phyloP scores from a whole-genome alignment of 371 early-diverging fungal genomes.

The Mucor mucedo region DNA sequence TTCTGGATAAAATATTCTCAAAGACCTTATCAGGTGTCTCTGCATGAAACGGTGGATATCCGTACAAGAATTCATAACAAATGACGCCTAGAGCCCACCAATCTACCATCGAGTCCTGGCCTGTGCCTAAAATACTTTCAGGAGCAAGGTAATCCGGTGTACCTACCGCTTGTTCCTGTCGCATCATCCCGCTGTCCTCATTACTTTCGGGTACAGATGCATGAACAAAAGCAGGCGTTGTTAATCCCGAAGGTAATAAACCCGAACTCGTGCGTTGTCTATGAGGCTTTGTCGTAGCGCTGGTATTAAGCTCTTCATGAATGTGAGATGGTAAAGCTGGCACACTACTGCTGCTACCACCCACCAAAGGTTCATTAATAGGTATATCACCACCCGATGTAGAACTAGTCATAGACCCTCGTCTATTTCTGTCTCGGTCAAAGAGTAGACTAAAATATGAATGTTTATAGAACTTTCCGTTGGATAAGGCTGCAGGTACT shows the following conservation, averaged over 20 bases:
- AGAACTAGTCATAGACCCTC: slow-evolving; percentile 36
- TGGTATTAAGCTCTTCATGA: slow-evolving; percentile 12
- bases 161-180: slow-evolving; percentile 67
- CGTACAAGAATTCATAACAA: slow-evolving; percentile 89
- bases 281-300: not conserved
- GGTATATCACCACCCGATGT: slow-evolving; percentile 13
- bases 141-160: slow-evolving; percentile 99
- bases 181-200: not conserved
- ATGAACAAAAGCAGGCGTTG: slow-evolving; percentile 15
- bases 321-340: not conserved
- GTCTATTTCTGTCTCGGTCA: slow-evolving; percentile 36
- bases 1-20: slow-evolving; percentile 81
- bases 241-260: slow-evolving; percentile 20
- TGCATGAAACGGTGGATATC: slow-evolving; percentile 91
- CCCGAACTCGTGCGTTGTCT: slow-evolving; percentile 26
- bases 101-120: slow-evolving; percentile 87
- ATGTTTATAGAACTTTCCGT: slow-evolving; percentile 36
- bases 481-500: not conserved
- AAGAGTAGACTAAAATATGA: slow-evolving; percentile 53
- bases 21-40: slow-evolving; percentile 82
- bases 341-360: not conserved
- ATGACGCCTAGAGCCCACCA: slow-evolving; percentile 96
- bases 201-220: not conserved
- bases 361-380: not conserved
- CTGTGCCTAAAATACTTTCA: slow-evolving; percentile 87